These are phyloP conservation scores for Eucalyptus regnans DNA, from an alignment of 345 rosid genomes.

Conservation along the genomic window DNA sequence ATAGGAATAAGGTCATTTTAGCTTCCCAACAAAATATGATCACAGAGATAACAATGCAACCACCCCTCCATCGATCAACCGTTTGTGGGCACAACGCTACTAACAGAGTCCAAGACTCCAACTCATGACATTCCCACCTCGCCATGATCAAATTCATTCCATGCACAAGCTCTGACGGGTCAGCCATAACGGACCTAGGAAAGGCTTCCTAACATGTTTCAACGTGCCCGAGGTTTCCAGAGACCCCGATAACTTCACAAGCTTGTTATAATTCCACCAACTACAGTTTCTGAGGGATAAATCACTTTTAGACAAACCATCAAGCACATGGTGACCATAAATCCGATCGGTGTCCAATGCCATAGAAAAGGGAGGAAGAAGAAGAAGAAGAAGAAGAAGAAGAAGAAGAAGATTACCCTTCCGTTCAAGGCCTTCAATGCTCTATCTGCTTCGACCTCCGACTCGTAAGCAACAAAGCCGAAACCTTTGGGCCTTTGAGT, in stretches of 20 bases:
- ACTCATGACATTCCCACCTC: not conserved
- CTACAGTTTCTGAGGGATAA: not conserved
- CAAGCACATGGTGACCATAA: not conserved
- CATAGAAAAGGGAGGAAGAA: not conserved
- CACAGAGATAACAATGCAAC: not conserved
- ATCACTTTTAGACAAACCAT: not conserved
- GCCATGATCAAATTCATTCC: not conserved
- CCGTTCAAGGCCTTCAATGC: conserved; percentile 58
- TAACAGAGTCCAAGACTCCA: not conserved
- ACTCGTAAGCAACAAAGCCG: conserved; percentile 52
- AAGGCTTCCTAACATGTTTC: not conserved
- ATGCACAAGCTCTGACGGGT: not conserved
- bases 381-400: not conserved
- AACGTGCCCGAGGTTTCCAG: not conserved
- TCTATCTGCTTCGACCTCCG: conserved; percentile 39
- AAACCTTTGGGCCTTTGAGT: conserved; percentile 66
- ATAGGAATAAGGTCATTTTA: not conserved
- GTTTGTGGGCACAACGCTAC: not conserved
- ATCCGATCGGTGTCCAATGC: not conserved
- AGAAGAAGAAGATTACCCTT: conserved; percentile 17
- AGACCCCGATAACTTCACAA: not conserved
- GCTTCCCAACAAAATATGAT: not conserved
- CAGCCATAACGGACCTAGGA: not conserved
- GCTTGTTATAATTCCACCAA: not conserved
- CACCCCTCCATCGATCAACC: not conserved